phyloP scores from a whole-genome alignment of 192 early-diverging fungal genomes.

The Jimgerdemannia flammicorona region DNA sequence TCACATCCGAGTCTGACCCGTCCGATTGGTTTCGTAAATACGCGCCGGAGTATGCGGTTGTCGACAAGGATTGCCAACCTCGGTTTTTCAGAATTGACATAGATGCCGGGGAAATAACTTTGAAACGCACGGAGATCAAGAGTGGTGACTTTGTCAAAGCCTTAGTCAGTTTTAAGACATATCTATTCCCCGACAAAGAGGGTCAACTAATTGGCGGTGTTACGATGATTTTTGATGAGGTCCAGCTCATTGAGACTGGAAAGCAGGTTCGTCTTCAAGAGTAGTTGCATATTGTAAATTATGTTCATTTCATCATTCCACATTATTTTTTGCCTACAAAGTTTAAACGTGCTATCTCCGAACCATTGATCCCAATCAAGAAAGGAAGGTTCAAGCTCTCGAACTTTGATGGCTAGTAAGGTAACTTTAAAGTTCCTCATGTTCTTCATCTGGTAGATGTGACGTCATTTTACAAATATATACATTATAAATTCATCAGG shows the following conservation, averaged over 20 bases:
- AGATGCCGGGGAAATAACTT: neutral
- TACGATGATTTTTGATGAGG: neutral
- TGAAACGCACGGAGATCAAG: neutral
- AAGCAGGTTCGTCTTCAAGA: neutral
- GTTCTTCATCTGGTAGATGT: too few relatives aligned
- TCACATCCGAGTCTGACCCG: neutral
- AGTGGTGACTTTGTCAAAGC: neutral
- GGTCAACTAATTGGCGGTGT: neutral
- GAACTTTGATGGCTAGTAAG: too few relatives aligned
- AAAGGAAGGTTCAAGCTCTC: neutral
- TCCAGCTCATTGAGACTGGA: neutral
- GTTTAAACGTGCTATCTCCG: neutral
- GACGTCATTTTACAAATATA: too few relatives aligned
- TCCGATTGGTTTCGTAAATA: neutral
- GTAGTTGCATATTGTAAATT: neutral
- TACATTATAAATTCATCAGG: too few relatives aligned
- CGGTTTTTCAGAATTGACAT: neutral
- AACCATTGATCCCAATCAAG: neutral
- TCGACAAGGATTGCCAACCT: neutral
- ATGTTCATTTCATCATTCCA: neutral
- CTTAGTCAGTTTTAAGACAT: neutral
- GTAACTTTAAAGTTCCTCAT: too few relatives aligned
- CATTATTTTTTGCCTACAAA: neutral
- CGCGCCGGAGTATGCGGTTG: neutral
- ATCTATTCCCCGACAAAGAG: neutral